These are phyloP conservation scores for Amorphotheca resinae DNA, from an alignment of 495 filamentous ascomycete species.

Conservation along the genomic window DNA sequence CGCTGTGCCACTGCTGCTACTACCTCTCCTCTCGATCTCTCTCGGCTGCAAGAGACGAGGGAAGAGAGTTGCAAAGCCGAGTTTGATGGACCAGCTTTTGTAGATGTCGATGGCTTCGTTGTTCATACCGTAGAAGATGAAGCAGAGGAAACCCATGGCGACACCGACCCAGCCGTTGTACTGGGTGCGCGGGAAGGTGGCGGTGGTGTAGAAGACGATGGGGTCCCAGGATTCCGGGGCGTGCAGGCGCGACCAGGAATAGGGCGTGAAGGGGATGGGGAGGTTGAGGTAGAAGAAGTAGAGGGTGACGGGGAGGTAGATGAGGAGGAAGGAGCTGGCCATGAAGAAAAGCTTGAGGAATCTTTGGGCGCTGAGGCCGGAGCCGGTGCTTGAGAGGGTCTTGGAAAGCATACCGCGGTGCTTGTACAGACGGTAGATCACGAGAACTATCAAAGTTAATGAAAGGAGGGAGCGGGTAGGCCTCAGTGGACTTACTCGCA, in stretches of 20 bases:
- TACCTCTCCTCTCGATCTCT: background rate
- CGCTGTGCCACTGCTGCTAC: background rate
- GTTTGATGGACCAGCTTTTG: conserved; percentile 34
- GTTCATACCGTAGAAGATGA: conserved; percentile 73
- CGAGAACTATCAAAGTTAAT: conserved; percentile 51
- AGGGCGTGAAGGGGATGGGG: conserved; percentile 29
- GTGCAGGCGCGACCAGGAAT: conserved; percentile 44
- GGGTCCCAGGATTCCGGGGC: conserved; percentile 38
- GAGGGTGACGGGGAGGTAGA: conserved; percentile 50
- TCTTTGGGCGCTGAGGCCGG: conserved; percentile 48
- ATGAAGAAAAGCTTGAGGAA: conserved; percentile 72
- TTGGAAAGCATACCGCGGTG: conserved; percentile 58
- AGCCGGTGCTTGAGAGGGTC: conserved; percentile 35
- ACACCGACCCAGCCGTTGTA: conserved; percentile 57
- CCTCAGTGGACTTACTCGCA: conserved; percentile 53
- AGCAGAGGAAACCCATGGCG: conserved; percentile 45
- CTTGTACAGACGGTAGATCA: conserved; percentile 52
- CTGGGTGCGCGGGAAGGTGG: conserved; percentile 36
- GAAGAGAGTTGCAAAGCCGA: conserved; percentile 39
- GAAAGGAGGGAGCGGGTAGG: no score
- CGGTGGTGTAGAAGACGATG: conserved; percentile 49
- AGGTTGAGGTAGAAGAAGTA: conserved; percentile 50
- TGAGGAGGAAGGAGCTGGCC: conserved; percentile 50
- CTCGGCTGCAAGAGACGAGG: conserved; percentile 23
- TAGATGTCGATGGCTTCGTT: conserved; percentile 67